phyloP scores from a whole-genome alignment of 2,329 filamentous ascomycete species.

The Stagonosporopsis tanaceti region DNA sequence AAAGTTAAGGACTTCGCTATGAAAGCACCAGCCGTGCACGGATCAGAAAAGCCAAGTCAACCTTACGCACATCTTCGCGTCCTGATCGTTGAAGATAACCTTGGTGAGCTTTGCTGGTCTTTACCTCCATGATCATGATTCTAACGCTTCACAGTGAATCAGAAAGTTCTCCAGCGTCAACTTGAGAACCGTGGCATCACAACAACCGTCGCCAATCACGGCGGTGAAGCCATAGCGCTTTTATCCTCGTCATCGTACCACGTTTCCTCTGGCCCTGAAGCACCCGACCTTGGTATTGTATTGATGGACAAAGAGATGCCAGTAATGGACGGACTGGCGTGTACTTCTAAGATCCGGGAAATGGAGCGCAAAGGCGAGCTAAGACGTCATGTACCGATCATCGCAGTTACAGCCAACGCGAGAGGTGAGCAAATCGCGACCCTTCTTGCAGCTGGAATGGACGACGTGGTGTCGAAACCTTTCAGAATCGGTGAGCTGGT shows the following conservation, averaged over 20 bases:
- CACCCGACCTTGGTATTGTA: conserved; percentile 43
- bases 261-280: conserved; percentile 37
- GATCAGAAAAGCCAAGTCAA: conserved; percentile 19
- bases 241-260: conserved; percentile 55
- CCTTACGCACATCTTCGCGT: conserved; percentile 40
- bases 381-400: conserved; percentile 50
- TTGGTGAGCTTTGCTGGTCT: conserved; percentile 31
- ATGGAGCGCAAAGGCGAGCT: conserved; percentile 48
- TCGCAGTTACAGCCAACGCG: conserved; percentile 54
- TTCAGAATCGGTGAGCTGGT: conserved; percentile 60
- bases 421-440: conserved; percentile 51
- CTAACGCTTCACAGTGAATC: conserved; percentile 53
- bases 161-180: conserved; percentile 59
- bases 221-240: conserved; percentile 57
- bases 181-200: conserved; percentile 58
- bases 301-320: conserved; percentile 54
- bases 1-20: conserved; percentile 49
- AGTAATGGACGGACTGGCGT: conserved; percentile 52
- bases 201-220: conserved; percentile 59
- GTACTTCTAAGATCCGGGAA: conserved; percentile 48
- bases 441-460: conserved; percentile 51
- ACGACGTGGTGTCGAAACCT: conserved; percentile 61
- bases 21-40: conserved; percentile 19
- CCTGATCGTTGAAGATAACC: conserved; percentile 55
- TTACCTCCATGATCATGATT: background rate